Conservation (phyloP, 495 filamentous ascomycete species). For the Cladorrhinum samala region DNA sequence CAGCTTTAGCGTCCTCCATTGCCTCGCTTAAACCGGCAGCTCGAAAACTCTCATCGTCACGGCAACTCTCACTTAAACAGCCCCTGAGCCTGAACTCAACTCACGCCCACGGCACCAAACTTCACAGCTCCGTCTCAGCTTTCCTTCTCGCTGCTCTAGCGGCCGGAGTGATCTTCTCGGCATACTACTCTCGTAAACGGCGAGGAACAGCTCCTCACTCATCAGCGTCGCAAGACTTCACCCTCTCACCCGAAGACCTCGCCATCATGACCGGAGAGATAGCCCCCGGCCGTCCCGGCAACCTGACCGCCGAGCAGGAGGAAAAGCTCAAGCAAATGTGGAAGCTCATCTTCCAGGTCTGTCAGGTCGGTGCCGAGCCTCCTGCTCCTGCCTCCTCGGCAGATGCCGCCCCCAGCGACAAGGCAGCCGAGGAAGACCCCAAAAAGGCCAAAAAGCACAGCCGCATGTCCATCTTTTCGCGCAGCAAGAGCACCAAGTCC, state of each 20-base stretch:
- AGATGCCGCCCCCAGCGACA: constrained; percentile 10
- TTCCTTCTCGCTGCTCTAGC: constrained; percentile 5
- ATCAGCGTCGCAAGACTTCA: neutral
- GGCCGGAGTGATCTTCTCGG: constrained; percentile 2
- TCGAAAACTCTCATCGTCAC: too few species aligned
- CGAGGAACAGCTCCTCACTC: neutral
- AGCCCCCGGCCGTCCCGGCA: constrained; percentile 74
- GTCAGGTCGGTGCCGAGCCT: constrained; percentile 51
- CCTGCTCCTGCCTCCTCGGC: constrained; percentile 22
- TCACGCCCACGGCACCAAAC: neutral
- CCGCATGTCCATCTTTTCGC: constrained; percentile 55
- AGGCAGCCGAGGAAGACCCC: constrained; percentile 20
- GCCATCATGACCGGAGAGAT: constrained; percentile 37
- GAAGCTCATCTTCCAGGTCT: constrained; percentile 69
- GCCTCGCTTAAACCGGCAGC: neutral
- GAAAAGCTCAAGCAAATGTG: constrained; percentile 85
- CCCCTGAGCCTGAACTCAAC: neutral
- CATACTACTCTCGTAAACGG: constrained; percentile 5
- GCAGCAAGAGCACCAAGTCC: constrained; percentile 52
- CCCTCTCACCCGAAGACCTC: constrained; percentile 1
- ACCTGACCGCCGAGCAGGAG: constrained; percentile 82
- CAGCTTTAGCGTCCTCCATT: neutral
- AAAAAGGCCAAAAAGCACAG: constrained; percentile 71
- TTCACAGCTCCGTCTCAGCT: neutral
- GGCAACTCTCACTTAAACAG: neutral